phyloP scores from a whole-genome alignment of 2,329 filamentous ascomycete genomes.

The Colletotrichum sp. region DNA sequence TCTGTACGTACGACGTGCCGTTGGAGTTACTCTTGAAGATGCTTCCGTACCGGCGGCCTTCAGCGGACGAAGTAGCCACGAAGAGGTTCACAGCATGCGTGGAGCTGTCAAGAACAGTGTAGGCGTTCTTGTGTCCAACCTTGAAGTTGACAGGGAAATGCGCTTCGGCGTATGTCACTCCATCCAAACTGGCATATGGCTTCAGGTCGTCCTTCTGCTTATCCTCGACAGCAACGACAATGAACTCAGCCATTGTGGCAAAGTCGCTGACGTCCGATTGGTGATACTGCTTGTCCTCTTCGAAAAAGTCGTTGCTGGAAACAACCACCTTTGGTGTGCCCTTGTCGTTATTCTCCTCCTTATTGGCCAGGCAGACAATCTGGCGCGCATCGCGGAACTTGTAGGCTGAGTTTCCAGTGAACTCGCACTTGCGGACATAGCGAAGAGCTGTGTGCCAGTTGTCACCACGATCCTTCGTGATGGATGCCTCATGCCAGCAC shows the following conservation, averaged over 20 bases:
- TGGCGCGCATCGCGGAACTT: constrained; percentile 57
- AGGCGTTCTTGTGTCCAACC: constrained; percentile 78
- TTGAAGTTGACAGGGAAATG: constrained; percentile 87
- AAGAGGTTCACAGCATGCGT: constrained; percentile 95
- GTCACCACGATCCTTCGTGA: constrained; percentile 80
- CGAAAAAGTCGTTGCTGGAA: constrained; percentile 81
- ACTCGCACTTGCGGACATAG: constrained; percentile 83
- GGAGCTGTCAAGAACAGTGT: constrained; percentile 93
- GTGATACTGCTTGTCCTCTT: constrained; percentile 63
- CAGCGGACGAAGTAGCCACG: constrained; percentile 75
- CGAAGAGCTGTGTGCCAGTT: constrained; percentile 78
- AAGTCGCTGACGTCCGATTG: constrained; percentile 81
- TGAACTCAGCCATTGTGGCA: constrained; percentile 95
- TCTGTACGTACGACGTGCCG: constrained; percentile 91
- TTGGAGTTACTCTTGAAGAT: constrained; percentile 99
- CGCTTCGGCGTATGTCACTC: constrained; percentile 79
- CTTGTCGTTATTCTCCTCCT: constrained; percentile 68
- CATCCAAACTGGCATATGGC: constrained; percentile 87
- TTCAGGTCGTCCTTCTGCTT: constrained; percentile 69
- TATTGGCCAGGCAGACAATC: constrained; percentile 61
- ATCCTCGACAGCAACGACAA: constrained; percentile 82
- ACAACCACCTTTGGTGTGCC: constrained; percentile 71
- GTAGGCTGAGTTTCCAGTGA: constrained; percentile 71
- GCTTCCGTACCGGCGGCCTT: constrained; percentile 75
- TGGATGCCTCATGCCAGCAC: constrained; percentile 77